Evolutionary conservation across 2,329 filamentous ascomycete species (phyloP).

Genomic region (Mycosphaerella sp.): DNA sequence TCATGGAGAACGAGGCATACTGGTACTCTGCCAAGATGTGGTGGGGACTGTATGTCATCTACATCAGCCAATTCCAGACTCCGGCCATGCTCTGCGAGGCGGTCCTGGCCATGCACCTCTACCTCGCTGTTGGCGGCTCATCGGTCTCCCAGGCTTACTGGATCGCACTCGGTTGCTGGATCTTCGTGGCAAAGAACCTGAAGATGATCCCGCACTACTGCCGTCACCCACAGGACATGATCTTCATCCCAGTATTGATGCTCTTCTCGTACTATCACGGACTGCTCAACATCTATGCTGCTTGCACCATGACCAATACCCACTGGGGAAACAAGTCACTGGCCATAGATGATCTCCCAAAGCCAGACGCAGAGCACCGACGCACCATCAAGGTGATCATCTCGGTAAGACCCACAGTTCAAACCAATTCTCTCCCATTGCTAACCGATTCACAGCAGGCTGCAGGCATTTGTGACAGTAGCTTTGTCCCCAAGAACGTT

Average conservation of each 20-base stretch:
- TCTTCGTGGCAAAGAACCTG: constrained; percentile 51
- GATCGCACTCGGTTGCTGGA: constrained; percentile 37
- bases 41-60: constrained; percentile 54
- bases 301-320: constrained; percentile 42
- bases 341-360: constrained; percentile 20
- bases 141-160: constrained; percentile 6
- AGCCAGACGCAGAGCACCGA: constrained; percentile 1
- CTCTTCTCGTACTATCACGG: constrained; percentile 54
- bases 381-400: constrained; percentile 21
- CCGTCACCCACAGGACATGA: constrained; percentile 48
- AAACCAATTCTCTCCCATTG: neutral
- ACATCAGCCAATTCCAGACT: constrained; percentile 50
- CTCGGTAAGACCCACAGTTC: constrained; percentile 6
- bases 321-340: constrained; percentile 31
- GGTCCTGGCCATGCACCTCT: constrained; percentile 36
- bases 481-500: too few species aligned
- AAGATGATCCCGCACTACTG: constrained; percentile 52
- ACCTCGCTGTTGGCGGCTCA: constrained; percentile 22
- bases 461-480: neutral
- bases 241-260: constrained; percentile 47
- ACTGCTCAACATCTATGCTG: constrained; percentile 52
- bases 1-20: constrained; percentile 38
- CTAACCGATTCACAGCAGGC: neutral
- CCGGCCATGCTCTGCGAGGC: constrained; percentile 52
- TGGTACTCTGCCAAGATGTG: constrained; percentile 37